These are phyloP conservation scores for Pyricularia grisea DNA, from an alignment of 2,329 filamentous ascomycete species.

Conservation along the genomic window DNA sequence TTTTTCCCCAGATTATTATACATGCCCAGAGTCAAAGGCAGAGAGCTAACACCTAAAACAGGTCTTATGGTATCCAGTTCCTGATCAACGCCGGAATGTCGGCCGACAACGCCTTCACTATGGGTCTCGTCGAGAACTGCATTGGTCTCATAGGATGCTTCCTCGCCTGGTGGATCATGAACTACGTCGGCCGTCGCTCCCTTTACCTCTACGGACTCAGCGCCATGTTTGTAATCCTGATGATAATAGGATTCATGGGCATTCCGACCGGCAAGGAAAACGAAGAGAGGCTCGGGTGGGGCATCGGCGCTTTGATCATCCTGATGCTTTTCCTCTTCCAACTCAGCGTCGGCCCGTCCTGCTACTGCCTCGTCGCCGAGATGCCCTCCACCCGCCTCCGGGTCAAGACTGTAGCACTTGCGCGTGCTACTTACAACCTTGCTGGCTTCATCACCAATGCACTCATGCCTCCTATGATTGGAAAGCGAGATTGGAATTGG, in stretches of 20 bases:
- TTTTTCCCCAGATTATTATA: background rate
- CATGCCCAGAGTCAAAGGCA: background rate
- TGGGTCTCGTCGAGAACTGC: constrained; percentile 23
- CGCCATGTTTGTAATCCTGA: constrained; percentile 18
- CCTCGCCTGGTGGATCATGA: constrained; percentile 7
- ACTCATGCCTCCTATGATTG: constrained; percentile 36
- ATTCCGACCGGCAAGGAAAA: constrained; percentile 18
- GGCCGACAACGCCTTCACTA: constrained; percentile 17
- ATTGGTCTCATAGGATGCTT: constrained; percentile 11
- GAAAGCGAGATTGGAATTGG: constrained; percentile 34
- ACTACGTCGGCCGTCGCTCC: constrained; percentile 4
- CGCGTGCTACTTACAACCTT: constrained; percentile 37
- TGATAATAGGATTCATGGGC: constrained; percentile 31
- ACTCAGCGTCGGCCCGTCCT: constrained; percentile 28
- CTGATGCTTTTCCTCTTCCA: constrained; percentile 27
- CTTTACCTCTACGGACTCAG: constrained; percentile 23
- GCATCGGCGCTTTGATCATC: background rate
- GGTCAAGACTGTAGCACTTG: constrained; percentile 34
- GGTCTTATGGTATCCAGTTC: constrained; percentile 14
- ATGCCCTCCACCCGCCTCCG: constrained; percentile 33
- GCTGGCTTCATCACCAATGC: constrained; percentile 35
- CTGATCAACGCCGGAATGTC: constrained; percentile 17
- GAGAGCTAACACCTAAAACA: background rate
- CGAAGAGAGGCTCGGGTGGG: constrained; percentile 20
- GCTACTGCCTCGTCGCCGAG: constrained; percentile 24